Evolutionary conservation across 768 basidiomycete genomes (phyloP).

Genomic region (Mycena maculata): DNA sequence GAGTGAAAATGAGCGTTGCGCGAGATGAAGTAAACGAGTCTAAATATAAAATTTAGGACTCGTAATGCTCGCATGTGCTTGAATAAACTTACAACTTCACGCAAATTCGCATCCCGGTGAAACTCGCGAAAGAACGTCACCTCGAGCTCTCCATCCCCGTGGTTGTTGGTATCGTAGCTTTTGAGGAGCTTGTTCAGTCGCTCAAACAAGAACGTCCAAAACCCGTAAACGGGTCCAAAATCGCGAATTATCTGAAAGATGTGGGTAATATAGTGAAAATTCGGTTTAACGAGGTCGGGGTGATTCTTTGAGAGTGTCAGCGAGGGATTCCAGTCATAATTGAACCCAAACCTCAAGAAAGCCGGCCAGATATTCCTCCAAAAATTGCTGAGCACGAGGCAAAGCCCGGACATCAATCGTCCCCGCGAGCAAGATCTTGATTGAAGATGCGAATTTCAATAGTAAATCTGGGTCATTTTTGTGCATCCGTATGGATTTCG

Average conservation of each 20-base stretch:
- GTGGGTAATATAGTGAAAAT: slow-evolving; percentile 25
- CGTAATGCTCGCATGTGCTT: background rate
- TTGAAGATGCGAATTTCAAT: background rate
- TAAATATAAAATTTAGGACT: too few species aligned
- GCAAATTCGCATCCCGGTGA: slow-evolving; percentile 22
- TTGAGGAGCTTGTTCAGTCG: slow-evolving; percentile 47
- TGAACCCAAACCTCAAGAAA: slow-evolving; percentile 19
- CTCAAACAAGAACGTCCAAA: slow-evolving; percentile 47
- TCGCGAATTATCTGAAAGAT: slow-evolving; percentile 15
- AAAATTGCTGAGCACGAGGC: slow-evolving; percentile 12
- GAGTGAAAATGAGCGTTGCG: too few species aligned
- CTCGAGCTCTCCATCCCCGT: slow-evolving; percentile 42
- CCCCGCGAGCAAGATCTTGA: slow-evolving; percentile 35
- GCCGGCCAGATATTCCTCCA: slow-evolving; percentile 24
- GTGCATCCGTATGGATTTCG: slow-evolving; percentile 10
- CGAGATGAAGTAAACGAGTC: too few species aligned
- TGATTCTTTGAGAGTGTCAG: background rate
- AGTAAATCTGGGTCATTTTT: slow-evolving; percentile 8
- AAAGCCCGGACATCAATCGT: slow-evolving; percentile 15
- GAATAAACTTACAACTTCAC: slow-evolving; percentile 27
- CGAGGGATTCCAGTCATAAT: background rate
- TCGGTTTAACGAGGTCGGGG: slow-evolving; percentile 17
- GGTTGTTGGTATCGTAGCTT: slow-evolving; percentile 39
- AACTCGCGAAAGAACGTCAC: slow-evolving; percentile 42
- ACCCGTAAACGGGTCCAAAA: slow-evolving; percentile 44